Evolutionary conservation across 1,284 basidiomycete species (phyloP), one percentile per base, ranked within the genome.

Genomic region (Apiotrichum porosum): DNA sequence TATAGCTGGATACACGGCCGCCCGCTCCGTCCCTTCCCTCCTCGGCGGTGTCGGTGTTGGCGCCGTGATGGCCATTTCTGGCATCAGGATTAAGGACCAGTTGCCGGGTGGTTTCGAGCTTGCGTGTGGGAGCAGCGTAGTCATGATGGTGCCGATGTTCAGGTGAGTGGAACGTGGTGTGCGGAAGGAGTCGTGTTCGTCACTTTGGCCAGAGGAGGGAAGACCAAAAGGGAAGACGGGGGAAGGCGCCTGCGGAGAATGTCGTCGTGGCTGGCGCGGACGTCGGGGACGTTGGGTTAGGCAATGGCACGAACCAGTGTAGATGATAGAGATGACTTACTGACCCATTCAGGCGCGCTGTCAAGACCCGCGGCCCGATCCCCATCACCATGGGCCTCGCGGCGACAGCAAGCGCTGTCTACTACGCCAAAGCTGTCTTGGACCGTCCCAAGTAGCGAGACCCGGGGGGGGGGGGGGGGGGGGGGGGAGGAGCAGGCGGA

Each of bases 1-100:
- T 18, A 57, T 66, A 24, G 51, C 54, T 19, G 68, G 65, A 0
- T 69, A 60, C 45, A 59, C 66, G 0, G 49, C 58, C 14, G 58
- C 47, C 38, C 47, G 51, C 22, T 63, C 60, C 1, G 21, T 61
- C 12, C 62, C 68, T 4, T 59, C 63, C 1, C 56, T 69, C 26
- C 32, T 61, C 15, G 63, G 47, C 6, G 62, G 58, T 2, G 47
- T 66, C 18, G 61, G 54, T 5, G 57, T 68, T 17, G 63, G 59
- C 8, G 54, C 56, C n/a, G 30, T 51, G 17, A 65, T 68, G 66
- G 59, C 58, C 5, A 21, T 63, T 19, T 59, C 61, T 30, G 45
- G 50, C 17, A 63, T 69, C 62, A 40, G 66, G 17, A 66, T 69
- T 39, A 42, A 57, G n/a, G 68, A 69, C 50, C 51, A 54, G 1